A percentile compares a stretch with the other conserved stretches of the same genome.
Evolutionary conservation across 2,329 filamentous ascomycete genomes (phyloP).

Genomic region (Aspergillus nomiae): DNA sequence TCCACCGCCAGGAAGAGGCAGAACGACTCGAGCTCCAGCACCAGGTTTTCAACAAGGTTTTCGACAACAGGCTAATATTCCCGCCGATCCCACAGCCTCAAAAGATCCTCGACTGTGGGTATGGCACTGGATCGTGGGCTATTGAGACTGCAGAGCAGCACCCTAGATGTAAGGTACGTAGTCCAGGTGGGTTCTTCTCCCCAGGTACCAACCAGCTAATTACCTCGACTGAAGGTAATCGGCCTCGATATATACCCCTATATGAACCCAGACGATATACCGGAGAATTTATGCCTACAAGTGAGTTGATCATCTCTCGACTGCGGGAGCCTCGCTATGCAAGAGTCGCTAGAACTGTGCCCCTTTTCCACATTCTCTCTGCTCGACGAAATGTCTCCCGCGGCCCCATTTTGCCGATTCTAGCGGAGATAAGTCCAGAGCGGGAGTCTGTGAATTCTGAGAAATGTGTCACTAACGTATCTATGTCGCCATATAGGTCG

Average conservation of each 20-base stretch:
- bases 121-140: slow-evolving; percentile 72
- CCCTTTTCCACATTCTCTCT: not conserved
- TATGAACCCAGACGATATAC: slow-evolving; percentile 65
- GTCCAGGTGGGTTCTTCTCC: slow-evolving; percentile 2
- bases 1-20: slow-evolving; percentile 62
- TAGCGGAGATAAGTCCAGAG: not conserved
- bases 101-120: slow-evolving; percentile 71
- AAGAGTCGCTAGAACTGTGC: not conserved
- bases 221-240: slow-evolving; percentile 57
- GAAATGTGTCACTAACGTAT: slow-evolving; percentile 5
- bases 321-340: not conserved
- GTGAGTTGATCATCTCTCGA: slow-evolving; percentile 34
- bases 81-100: slow-evolving; percentile 62
- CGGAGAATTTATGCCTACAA: slow-evolving; percentile 70
- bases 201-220: slow-evolving; percentile 18
- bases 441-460: not conserved
- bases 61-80: slow-evolving; percentile 69
- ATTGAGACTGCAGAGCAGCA: slow-evolving; percentile 66
- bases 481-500: slow-evolving; percentile 50
- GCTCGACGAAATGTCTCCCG: not conserved
- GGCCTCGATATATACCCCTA: slow-evolving; percentile 73
- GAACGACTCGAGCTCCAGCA: slow-evolving; percentile 67
- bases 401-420: too few species aligned
- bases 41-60: slow-evolving; percentile 62
- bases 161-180: slow-evolving; percentile 64